A percentile compares a stretch with the other conserved stretches of the same genome.
Evolutionary conservation across 306 rosid genomes (phyloP).

Genomic region (Prunus mira): DNA sequence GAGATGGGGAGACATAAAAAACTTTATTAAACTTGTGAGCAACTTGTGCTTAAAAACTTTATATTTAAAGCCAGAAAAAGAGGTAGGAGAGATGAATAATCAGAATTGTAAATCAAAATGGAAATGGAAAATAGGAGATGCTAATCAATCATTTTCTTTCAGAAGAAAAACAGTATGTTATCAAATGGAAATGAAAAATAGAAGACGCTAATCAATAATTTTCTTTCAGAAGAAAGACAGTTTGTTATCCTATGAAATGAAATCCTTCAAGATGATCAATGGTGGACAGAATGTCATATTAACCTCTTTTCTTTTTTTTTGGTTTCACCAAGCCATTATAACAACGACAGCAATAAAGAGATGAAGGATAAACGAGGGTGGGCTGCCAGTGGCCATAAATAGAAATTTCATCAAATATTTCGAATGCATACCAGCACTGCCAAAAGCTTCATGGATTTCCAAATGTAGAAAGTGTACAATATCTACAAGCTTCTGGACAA

Average conservation of each 20-base stretch:
- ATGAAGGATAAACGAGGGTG: background rate
- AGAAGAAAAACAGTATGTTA: background rate
- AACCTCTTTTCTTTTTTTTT: background rate
- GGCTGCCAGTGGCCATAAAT: background rate
- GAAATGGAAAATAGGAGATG: background rate
- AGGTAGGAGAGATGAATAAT: background rate
- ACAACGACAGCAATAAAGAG: background rate
- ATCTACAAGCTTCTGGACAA: constrained; percentile 74
- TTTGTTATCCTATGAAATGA: background rate
- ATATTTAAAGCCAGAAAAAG: background rate
- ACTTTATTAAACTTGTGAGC: background rate
- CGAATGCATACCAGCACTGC: constrained; percentile 65
- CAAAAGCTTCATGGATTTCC: constrained; percentile 77
- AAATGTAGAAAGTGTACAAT: constrained; percentile 64
- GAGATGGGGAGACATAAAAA: constrained; percentile 6
- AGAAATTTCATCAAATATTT: constrained; percentile 2
- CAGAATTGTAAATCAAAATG: background rate
- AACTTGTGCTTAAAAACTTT: background rate
- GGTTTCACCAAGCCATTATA: background rate
- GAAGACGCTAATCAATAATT: background rate
- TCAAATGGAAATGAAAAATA: background rate
- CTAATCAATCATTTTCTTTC: background rate
- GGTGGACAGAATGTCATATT: background rate
- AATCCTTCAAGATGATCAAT: background rate
- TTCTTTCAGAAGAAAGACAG: background rate